phyloP scores from a whole-genome alignment of 768 basidiomycete species.

The Gyrodon lividus region DNA sequence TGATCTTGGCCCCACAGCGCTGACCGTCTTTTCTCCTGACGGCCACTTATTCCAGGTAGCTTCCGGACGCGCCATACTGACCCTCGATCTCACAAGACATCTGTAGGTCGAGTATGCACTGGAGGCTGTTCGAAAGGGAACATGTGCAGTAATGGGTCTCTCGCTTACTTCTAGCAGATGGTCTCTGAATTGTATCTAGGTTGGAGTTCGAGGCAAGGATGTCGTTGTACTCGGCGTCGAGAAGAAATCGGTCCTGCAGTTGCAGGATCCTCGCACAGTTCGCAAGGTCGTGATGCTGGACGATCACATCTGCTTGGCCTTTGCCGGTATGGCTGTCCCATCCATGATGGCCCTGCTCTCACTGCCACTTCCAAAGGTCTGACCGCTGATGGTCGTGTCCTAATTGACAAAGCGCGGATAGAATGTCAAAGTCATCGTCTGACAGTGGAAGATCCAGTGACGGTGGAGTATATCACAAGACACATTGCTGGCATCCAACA shows the following conservation, averaged over 20 bases:
- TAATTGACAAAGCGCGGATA: constrained; percentile 96
- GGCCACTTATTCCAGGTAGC: constrained; percentile 96
- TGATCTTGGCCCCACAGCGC: constrained; percentile 50
- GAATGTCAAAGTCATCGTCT: constrained; percentile 98
- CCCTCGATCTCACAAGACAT: constrained; percentile 17
- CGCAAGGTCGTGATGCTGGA: constrained; percentile 98
- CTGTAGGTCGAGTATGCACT: constrained; percentile 94
- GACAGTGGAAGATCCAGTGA: constrained; percentile 97
- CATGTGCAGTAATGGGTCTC: constrained; percentile 76
- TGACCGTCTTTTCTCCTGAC: constrained; percentile 98
- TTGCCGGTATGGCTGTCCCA: constrained; percentile 71
- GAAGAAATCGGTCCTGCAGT: constrained; percentile 96
- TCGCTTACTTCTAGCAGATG: neutral
- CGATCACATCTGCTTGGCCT: constrained; percentile 95
- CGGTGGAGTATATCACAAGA: constrained; percentile 97
- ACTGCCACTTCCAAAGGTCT: constrained; percentile 56
- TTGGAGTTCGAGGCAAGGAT: constrained; percentile 92
- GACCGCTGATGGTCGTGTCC: constrained; percentile 94
- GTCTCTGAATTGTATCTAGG: constrained; percentile 45
- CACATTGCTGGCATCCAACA: constrained; percentile 99
- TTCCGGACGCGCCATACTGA: constrained; percentile 26
- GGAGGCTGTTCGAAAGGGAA: constrained; percentile 97
- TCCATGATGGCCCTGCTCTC: constrained; percentile 8
- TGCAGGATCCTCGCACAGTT: constrained; percentile 97
- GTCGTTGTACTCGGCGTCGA: constrained; percentile 97